Base-by-base conservation (phyloP, 306 rosid genomes). In the Rosa persica region DNA sequence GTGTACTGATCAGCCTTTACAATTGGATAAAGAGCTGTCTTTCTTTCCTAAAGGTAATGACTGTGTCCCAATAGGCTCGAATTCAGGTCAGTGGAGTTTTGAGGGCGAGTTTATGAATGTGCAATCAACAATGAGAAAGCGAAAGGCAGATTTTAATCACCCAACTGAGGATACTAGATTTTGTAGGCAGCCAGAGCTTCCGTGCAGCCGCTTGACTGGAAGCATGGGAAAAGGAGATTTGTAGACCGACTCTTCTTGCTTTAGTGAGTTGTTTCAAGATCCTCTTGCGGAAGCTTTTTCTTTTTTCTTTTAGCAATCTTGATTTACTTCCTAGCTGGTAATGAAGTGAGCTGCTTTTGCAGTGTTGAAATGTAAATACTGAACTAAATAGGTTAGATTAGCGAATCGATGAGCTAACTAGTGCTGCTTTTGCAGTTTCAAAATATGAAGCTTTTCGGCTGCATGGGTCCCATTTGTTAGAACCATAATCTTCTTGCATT, bases 131-230 rank as follows among this genome's bases (percentile, higher is more conserved):
- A 25, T 17, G 67, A 83, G 83, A 64, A 86, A 88, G 80, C 74
- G 85, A 16, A 90, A 86, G 82, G 86, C 74, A 11, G 81, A 19
- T 65, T 80, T 84, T 20, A 49, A 48, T 78, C 80, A 75, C 4
- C 80, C 70, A 6, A 34, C 48, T 40, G 83, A 80, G 54, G 81
- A 77, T 64, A 72, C 42, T 55, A 69, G 67, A n/a, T 62, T 70
- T 72, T 83, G 68, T 40, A 74, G 81, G 85, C 84, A 76, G 80
- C 83, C 90, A 23, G 81, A 81, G 79, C 78, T 80, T 65, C 68
- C 70, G 1, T 67, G 78, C 67, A n/a, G 76, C 69, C 76, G 46
- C 47, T 42, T 79, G 17, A 51, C 72, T 10, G 76, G 76, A 64
- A 57, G 67, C 10, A 39, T 69, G 88, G 76, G 84, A 76, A 76